A percentile compares a stretch with the other conserved stretches of the same genome.
These are phyloP conservation scores for Neopestalotiopsis sp. DNA, from an alignment of 2,329 filamentous ascomycete species.

Conservation along the genomic window DNA sequence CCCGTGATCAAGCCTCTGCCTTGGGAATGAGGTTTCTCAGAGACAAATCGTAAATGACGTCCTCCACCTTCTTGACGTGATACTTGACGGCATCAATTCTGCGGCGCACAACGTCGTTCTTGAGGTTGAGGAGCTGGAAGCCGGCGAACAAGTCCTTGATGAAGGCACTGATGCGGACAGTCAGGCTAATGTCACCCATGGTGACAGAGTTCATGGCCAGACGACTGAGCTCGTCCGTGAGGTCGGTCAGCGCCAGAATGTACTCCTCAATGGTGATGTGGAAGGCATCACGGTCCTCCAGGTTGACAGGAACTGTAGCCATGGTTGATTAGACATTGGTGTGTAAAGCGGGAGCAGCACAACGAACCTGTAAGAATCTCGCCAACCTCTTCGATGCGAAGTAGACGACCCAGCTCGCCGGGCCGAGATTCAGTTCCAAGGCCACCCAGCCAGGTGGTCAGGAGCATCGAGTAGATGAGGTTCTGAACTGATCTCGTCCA, in stretches of 20 bases:
- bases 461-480: slow-evolving; percentile 64
- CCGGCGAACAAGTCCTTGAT: slow-evolving; percentile 95
- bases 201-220: slow-evolving; percentile 95
- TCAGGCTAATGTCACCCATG: slow-evolving; percentile 83
- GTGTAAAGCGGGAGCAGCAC: neutral
- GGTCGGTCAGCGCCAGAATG: slow-evolving; percentile 81
- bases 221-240: slow-evolving; percentile 89
- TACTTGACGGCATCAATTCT: slow-evolving; percentile 96
- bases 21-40: slow-evolving; percentile 78
- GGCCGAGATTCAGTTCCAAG: slow-evolving; percentile 60
- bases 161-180: slow-evolving; percentile 86
- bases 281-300: slow-evolving; percentile 89
- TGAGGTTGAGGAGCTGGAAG: slow-evolving; percentile 96
- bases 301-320: slow-evolving; percentile 80
- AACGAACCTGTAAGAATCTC: slow-evolving; percentile 71
- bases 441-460: slow-evolving; percentile 80
- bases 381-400: slow-evolving; percentile 89
- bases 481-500: slow-evolving; percentile 88
- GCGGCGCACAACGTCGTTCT: slow-evolving; percentile 90
- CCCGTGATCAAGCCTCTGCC: neutral
- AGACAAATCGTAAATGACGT: slow-evolving; percentile 95
- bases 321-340: slow-evolving; percentile 6
- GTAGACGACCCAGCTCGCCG: slow-evolving; percentile 66
- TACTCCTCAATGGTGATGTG: slow-evolving; percentile 98
- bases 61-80: slow-evolving; percentile 95